Conservation (phyloP, 176 grass and related monocot species). For the Zoysia pacifica region DNA sequence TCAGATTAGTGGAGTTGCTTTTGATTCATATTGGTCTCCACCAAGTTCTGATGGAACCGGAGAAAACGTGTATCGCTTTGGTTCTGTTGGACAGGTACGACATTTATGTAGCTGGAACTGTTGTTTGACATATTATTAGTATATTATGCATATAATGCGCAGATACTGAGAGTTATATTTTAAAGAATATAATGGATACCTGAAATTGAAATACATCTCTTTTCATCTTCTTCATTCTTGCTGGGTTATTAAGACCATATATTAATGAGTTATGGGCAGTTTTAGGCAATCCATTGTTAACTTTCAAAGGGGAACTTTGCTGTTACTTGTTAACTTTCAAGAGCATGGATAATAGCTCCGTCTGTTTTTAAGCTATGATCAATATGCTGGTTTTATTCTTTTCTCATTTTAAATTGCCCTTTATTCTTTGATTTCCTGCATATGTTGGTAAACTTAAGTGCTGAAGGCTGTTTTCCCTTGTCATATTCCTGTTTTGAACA, state of each 20-base stretch:
- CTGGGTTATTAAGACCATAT: conserved; percentile 5
- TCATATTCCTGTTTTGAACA: conserved; percentile 3
- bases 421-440: not conserved
- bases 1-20: conserved; percentile 95
- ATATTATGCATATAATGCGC: conserved; percentile 9
- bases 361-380: not conserved
- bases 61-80: conserved; percentile 95
- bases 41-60: conserved; percentile 81
- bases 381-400: not conserved
- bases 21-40: conserved; percentile 93
- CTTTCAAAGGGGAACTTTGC: not conserved
- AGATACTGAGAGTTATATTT: not conserved
- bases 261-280: conserved; percentile 12
- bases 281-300: conserved; percentile 2
- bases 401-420: not conserved
- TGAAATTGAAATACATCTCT: not conserved
- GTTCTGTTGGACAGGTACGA: conserved; percentile 93
- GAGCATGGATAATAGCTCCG: not conserved
- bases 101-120: conserved; percentile 18
- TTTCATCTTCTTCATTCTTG: not conserved
- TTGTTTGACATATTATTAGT: conserved; percentile 16
- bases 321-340: not conserved
- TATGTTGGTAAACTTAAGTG: conserved; percentile 11
- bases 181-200: not conserved
- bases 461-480: not conserved